Percentiles rank a stretch among this genome's conserved stretches.
These are phyloP conservation scores for Euphorbia schlechtendalii DNA, from an alignment of 441 rosid species.

Conservation along the genomic window DNA sequence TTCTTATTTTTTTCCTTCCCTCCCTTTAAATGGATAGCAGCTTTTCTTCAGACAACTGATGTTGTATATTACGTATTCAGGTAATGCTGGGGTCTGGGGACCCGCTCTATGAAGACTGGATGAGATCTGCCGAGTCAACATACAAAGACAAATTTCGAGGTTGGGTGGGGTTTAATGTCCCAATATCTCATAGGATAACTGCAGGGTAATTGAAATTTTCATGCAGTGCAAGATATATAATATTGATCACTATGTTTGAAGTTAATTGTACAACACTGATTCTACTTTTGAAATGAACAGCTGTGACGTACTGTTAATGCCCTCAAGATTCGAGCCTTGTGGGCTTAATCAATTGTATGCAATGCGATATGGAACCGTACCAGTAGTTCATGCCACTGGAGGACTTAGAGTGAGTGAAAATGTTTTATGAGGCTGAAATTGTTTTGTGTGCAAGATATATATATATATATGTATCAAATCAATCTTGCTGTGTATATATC, in stretches of 20 bases:
- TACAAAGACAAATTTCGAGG: conserved; percentile 79
- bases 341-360: conserved; percentile 94
- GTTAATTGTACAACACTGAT: conserved; percentile 11
- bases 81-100: conserved; percentile 96
- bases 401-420: conserved; percentile 75
- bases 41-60: conserved; percentile 13
- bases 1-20: neutral
- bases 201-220: conserved; percentile 62
- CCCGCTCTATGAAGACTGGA: conserved; percentile 69
- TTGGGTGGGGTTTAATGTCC: conserved; percentile 94
- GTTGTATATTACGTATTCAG: conserved; percentile 30
- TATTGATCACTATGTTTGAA: conserved; percentile 4
- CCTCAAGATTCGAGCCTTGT: conserved; percentile 95
- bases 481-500: conserved; percentile 18
- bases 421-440: conserved; percentile 1
- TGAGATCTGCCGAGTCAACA: conserved; percentile 64
- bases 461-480: conserved; percentile 4
- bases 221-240: conserved; percentile 9
- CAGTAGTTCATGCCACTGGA: conserved; percentile 90
- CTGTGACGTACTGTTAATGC: conserved; percentile 91
- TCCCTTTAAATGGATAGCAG: neutral
- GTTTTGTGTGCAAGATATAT: neutral
- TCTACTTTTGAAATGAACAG: conserved; percentile 39
- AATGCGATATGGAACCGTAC: conserved; percentile 88
- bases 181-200: conserved; percentile 84